Base-by-base conservation (phyloP, 2,329 filamentous ascomycete genomes). In the Calonectria multiphialidica region DNA sequence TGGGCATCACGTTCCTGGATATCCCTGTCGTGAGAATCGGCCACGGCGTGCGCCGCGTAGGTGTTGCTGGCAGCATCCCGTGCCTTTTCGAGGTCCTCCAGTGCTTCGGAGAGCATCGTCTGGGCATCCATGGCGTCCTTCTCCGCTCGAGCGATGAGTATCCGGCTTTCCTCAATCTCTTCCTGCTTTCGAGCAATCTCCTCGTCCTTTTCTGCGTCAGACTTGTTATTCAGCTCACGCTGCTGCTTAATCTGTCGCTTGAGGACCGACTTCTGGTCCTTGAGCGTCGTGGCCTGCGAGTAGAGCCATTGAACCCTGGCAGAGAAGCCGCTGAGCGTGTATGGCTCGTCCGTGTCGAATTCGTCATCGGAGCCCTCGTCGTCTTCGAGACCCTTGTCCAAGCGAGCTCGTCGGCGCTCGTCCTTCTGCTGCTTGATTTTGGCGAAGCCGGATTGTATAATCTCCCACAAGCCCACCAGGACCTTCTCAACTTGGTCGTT, bases 191-290 rank as follows among this genome's bases (percentile, higher is more conserved):
- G 82, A 28, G 88, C 86, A n/a, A 94, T 82, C 74, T 93, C 90
- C 47, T 89, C 88, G 77, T 93, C 92, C 79, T 92, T 91, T 72
- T 92, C 89, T 23, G 90, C 88, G 76, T 98, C 95, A 1, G 95
- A 95, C 80, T 96, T 96, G 85, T 89, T 95, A 84, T 98, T 98
- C 70, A 98, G 89, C 80, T 98, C 95, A 71, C 96, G 93, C 84
- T 98, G 96, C 82, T 98, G 96, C 85, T 98, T 96, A 79, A 98
- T 96, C 82, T 98, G 96, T 50, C 95, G 92, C 79, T 96, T 93
- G 10, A 98, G 88, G 25, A 98, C 96, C 61, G 92, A 91, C 81
- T 98, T 97, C 81, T 98, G 96, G 78, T 98, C 94, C 73, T 94
- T 93, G 42, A 98, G 87, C 23, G 90, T 90, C 21, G 92, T 93